Base-by-base conservation (phyloP, 345 rosid genomes). In the Jatropha curcas region DNA sequence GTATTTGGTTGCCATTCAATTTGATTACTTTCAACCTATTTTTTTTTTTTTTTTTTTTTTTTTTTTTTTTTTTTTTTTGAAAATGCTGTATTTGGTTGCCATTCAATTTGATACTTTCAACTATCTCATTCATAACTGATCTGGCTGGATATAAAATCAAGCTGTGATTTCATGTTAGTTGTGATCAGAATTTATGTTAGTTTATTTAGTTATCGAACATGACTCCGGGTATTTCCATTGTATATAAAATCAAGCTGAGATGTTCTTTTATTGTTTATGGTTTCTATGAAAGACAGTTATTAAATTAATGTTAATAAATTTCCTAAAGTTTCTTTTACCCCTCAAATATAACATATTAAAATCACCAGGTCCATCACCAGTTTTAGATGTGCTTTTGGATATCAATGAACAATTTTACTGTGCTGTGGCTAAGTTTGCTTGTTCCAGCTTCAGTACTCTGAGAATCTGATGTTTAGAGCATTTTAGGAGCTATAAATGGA, bases 71-170 rank as follows among this genome's bases (percentile, higher is more conserved):
- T 66, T 35, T 31, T 22, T 45, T 46, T 46, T 5, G 43, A 53
- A 66, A 34, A 58, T 68, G 46, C 61, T 53, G 50, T 48, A 48
- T 61, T 33, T 33, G 34, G 34, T 46, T 45, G 50, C 25, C 14
- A 0, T 24, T 45, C 20, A 31, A 13, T 11, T 2, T 43, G 12
- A 22, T 41, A 12, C 33, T 1, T 46, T 25, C 12, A 27, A 28
- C 7, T 7, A 25, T 27, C 52, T 65, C 7, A 3, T 20, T 22
- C 37, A 27, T 22, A 24, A 17, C 46, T 43, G 31, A 22, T 45
- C 19, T n/a, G 7, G 11, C 45, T 34, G 46, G 39, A 61, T 61
- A 28, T 59, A 16, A 1, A 19, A 41, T n/a, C 27, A 22, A 58
- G 46, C 45, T 6, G 20, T 20, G 30, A 11, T 60, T 46, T 13